phyloP scores from a whole-genome alignment of 805 yeast species.

The Saccharomycopsis fodiens region DNA sequence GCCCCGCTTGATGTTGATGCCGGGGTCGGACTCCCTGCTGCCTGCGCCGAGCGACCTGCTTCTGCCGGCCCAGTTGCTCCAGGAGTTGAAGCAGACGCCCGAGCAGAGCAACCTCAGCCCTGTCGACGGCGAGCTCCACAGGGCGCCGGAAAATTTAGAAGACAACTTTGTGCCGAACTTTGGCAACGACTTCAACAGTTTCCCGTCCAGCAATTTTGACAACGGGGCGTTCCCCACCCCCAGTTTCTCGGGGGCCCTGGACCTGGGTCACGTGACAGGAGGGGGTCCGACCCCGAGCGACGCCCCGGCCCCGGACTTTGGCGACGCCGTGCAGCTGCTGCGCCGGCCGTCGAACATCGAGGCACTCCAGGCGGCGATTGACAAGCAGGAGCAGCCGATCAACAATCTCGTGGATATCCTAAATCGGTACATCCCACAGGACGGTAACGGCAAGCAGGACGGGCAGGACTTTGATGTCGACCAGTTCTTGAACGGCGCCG shows the following conservation, averaged over 20 bases:
- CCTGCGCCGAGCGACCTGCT: not conserved
- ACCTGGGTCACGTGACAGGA: not conserved
- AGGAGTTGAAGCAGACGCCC: not conserved
- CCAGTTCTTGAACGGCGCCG: conserved; percentile 15
- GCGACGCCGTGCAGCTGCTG: too few relatives aligned
- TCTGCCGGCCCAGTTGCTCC: not conserved
- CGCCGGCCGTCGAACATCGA: conserved; percentile 2
- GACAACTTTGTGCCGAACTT: conserved; percentile 14
- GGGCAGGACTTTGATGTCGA: conserved; percentile 17
- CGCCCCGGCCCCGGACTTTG: not conserved
- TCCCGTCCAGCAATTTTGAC: not conserved
- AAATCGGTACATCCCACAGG: conserved; percentile 8
- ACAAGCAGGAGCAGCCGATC: conserved; percentile 18
- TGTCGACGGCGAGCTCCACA: conserved; percentile 12
- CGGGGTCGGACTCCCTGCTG: not conserved
- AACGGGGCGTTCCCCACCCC: not conserved
- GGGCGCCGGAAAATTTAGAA: conserved; percentile 14
- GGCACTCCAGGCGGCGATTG: conserved; percentile 10
- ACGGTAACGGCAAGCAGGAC: not conserved
- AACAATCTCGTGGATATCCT: conserved; percentile 16
- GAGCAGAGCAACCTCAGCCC: not conserved
- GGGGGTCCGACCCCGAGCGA: not conserved
- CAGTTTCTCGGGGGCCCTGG: not conserved
- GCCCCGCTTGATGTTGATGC: conserved; percentile 17
- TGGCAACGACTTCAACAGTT: not conserved